Evolutionary conservation across 2,329 filamentous ascomycete species (phyloP).

Genomic region (Exophiala bonariae): DNA sequence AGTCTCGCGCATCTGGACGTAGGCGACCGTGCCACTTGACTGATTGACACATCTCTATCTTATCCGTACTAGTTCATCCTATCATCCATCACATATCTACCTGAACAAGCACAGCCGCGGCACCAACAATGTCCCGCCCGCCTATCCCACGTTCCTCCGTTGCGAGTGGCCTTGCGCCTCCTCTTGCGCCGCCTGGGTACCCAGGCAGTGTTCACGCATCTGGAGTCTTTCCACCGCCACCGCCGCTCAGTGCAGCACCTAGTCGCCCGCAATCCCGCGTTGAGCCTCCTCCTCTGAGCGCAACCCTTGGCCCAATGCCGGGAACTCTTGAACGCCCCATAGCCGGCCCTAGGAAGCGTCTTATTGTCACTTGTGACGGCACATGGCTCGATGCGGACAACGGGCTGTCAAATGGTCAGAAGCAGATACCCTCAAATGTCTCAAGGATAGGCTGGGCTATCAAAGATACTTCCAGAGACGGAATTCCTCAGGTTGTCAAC

Average conservation of each 20-base stretch:
- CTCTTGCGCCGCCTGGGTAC: slow-evolving; percentile 13
- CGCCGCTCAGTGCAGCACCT: slow-evolving; percentile 13
- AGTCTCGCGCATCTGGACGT: no score
- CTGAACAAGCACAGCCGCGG: no score
- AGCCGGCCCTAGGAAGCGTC: slow-evolving; percentile 30
- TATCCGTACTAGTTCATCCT: no score
- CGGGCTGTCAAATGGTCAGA: slow-evolving; percentile 28
- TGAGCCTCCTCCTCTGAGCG: slow-evolving; percentile 25
- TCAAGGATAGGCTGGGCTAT: slow-evolving; percentile 39
- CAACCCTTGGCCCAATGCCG: slow-evolving; percentile 27
- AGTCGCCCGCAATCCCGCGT: slow-evolving; percentile 22
- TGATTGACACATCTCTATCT: no score
- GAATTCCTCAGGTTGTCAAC: slow-evolving; percentile 40
- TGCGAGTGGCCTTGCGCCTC: slow-evolving; percentile 22
- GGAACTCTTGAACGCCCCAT: slow-evolving; percentile 24
- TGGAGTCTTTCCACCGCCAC: slow-evolving; percentile 14
- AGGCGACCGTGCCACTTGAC: no score
- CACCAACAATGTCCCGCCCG: slow-evolving; percentile 19
- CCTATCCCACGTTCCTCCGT: slow-evolving; percentile 19
- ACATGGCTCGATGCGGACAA: slow-evolving; percentile 37
- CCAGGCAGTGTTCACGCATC: slow-evolving; percentile 21
- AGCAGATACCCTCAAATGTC: slow-evolving; percentile 39
- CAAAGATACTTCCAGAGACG: slow-evolving; percentile 32
- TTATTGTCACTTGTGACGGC: slow-evolving; percentile 39
- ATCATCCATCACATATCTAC: no score